Evolutionary conservation across 1,284 basidiomycete species (phyloP), one percentile per base, ranked within the genome.

Genomic region (Sporisorium reilianum): DNA sequence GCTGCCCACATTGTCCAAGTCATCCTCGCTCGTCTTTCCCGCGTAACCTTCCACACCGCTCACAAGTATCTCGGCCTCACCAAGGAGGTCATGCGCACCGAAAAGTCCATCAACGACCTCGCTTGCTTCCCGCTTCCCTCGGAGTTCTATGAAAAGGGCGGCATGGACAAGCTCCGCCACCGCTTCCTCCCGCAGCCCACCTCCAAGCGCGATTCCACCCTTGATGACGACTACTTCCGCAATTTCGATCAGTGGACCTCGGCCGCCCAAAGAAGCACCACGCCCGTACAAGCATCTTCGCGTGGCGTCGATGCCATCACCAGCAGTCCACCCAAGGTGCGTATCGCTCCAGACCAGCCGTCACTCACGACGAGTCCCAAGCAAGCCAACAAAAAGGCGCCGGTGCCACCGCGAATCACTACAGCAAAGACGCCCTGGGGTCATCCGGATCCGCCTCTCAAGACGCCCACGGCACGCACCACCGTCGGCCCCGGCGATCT

Each of bases 1-100:
- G 93, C 94, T 22, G 95, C 95, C 2, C 94, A 98, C 82, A 97
- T 99, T 65, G 95, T 99, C 1, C 94, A 96, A 89, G 95, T 97
- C 38, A 97, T 97, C 73, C 87, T 99, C 55, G 96, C 97, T 5
- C 90, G 96, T 2, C 96, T 99, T 81, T 94, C 94, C 48, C 90
- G 96, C 20, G 97, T 99, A 12, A 99, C 97, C 0, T 98, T 99
- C 87, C 88, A 90, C 83, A 92, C 93, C 36, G 95, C 97, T 0
- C 96, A 99, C 86, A 93, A 92, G 81, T 99, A 97, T 85, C 89
- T 99, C 9, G 96, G 96, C 2, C 86, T 99, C 54, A 99, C 96
- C 0, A 91, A 91, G 28, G 96, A 99, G 85, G 93, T 99, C 12
- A 90, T 99, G 55, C 90, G 94, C 28, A 96, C 96, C 0, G 96